These are phyloP conservation scores for Hyphodiscus sp. DNA, from an alignment of 2,329 filamentous ascomycete species.

Conservation along the genomic window DNA sequence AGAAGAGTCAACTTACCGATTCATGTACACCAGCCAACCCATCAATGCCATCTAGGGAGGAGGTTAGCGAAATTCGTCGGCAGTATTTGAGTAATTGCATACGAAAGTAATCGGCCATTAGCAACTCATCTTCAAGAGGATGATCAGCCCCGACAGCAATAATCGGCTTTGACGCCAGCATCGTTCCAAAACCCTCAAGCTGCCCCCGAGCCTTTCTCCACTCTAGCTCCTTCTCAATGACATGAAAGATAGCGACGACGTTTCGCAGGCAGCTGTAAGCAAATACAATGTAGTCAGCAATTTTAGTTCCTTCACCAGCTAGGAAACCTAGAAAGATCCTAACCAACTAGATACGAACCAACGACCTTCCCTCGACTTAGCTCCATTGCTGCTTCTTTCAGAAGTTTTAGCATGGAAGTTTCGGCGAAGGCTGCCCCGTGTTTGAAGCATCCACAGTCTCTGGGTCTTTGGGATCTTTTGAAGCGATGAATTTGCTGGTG, in stretches of 20 bases:
- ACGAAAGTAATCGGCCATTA: conserved; percentile 88
- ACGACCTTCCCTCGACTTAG: too few relatives aligned
- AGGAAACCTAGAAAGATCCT: neutral
- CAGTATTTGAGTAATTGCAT: conserved; percentile 29
- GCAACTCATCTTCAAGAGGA: conserved; percentile 73
- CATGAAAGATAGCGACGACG: conserved; percentile 82
- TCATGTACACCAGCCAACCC: conserved; percentile 71
- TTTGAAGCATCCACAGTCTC: too few relatives aligned
- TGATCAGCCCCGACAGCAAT: conserved; percentile 83
- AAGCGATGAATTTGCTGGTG: neutral
- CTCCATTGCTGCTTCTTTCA: too few relatives aligned
- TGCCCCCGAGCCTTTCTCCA: conserved; percentile 70
- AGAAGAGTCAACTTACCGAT: conserved; percentile 32
- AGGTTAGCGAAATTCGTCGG: conserved; percentile 8
- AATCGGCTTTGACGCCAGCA: conserved; percentile 69
- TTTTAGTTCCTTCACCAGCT: too few relatives aligned
- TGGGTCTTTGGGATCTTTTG: too few relatives aligned
- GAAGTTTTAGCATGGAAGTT: too few relatives aligned
- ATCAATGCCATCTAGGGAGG: conserved; percentile 59
- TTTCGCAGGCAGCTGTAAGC: conserved; percentile 81
- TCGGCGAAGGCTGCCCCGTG: too few relatives aligned
- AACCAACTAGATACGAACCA: neutral
- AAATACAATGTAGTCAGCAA: too few relatives aligned
- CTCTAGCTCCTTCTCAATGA: conserved; percentile 79
- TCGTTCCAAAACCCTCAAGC: conserved; percentile 62